Percentiles rank a stretch among this genome's conserved stretches.
Conservation (phyloP, 2,329 filamentous ascomycete species). For the Aspergillus amoenus region DNA sequence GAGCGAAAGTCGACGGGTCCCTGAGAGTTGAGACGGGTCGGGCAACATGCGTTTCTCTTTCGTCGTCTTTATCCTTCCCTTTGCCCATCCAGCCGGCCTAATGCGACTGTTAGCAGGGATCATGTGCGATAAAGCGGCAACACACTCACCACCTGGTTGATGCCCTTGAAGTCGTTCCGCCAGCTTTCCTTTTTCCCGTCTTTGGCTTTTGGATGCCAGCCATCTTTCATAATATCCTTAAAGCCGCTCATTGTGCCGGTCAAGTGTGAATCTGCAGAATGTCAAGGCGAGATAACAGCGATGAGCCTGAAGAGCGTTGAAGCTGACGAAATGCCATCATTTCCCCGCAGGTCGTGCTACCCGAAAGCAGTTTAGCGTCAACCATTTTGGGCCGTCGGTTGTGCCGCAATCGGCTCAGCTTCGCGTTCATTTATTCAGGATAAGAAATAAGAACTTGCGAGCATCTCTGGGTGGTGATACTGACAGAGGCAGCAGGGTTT, state of each 20-base stretch:
- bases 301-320: neutral
- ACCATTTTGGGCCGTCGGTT: neutral
- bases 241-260: conserved; percentile 45
- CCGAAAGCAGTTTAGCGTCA: neutral
- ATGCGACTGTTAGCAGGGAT: conserved; percentile 21
- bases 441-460: no score
- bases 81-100: conserved; percentile 62
- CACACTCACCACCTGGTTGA: conserved; percentile 53
- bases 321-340: conserved; percentile 10
- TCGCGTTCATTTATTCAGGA: neutral
- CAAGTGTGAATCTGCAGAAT: neutral
- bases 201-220: conserved; percentile 56
- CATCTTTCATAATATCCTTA: conserved; percentile 50
- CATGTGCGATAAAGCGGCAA: conserved; percentile 10
- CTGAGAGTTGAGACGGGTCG: conserved; percentile 68
- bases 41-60: conserved; percentile 53
- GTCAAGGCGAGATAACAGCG: neutral
- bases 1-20: conserved; percentile 75
- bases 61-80: conserved; percentile 47
- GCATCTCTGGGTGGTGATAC: no score
- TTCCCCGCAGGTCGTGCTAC: conserved; percentile 2
- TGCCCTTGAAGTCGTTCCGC: conserved; percentile 57
- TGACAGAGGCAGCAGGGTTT: neutral
- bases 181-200: conserved; percentile 55
- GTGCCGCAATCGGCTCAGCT: neutral